Base-by-base conservation (phyloP, 176 grass and related monocot genomes). In the Phragmites australis region DNA sequence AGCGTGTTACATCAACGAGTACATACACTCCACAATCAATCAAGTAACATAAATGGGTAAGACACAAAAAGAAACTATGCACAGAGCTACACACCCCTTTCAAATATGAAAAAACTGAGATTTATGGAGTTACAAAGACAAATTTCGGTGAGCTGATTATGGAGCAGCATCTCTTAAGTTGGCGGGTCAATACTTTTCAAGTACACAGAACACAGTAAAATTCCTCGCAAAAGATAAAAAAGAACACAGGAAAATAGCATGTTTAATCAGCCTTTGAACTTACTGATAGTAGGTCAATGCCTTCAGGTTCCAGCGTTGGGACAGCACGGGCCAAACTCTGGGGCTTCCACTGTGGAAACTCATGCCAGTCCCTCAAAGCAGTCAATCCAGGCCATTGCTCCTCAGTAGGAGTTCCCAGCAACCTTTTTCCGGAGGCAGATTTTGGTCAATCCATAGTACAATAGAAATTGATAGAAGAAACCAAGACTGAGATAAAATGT, bases 381-480 rank as follows among this genome's bases (percentile, higher is more conserved):
- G 49, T 89, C 55, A 95, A 88, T 89, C 92, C 90, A 87, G 92
- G 92, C 96, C 96, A 99, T 10, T 88, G 47, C 34, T 99, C 89
- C 56, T 99, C 96, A 68, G 34, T 80, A 60, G 96, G 96, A 79
- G 96, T 99, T 25, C 92, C 96, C 62, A 95, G 18, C 81, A 99
- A 87, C 90, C 96, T 99, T 72, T 78, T 58, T 64, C 31, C 2
- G 70, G 22, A 58, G 77, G 45, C 30, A 48, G 12, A 44, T 23
- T 75, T 81, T 34, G 19, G 70, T 72, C 3, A 85, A 75, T 16
- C 21, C 45, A 60, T 21, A 39, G 11, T 49, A 69, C 12, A 44
- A 19, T 50, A 59, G 48, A 79, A 43, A 66, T 47, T 41, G 3
- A 30, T n/a, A 57, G 9, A 78, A 75, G 6, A 68, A 40, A 57